Evolutionary conservation across 2,329 filamentous ascomycete species (phyloP).

Genomic region (Arthrobotrys megalospora): DNA sequence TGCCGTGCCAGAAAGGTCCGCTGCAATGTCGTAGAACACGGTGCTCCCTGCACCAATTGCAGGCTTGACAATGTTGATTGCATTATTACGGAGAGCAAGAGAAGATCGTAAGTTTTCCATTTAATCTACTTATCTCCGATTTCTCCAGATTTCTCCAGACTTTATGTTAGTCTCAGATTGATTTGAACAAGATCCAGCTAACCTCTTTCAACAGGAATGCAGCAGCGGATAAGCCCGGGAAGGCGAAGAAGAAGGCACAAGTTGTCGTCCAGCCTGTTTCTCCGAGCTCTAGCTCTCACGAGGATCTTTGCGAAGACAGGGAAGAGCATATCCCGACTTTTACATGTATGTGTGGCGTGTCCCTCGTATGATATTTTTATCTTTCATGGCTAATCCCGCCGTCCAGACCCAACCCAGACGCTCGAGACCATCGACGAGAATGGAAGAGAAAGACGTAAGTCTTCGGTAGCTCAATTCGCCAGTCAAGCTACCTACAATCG

Average conservation of each 20-base stretch:
- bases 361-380: constrained; percentile 4
- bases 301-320: constrained; percentile 52
- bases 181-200: constrained; percentile 2
- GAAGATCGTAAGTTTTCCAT: constrained; percentile 81
- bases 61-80: constrained; percentile 84
- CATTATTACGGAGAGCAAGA: constrained; percentile 83
- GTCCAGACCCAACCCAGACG: constrained; percentile 46
- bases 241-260: constrained; percentile 59
- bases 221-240: constrained; percentile 52
- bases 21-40: constrained; percentile 91
- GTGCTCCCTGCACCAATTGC: constrained; percentile 89
- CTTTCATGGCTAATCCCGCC: constrained; percentile 4
- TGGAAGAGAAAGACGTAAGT: constrained; percentile 44
- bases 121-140: neutral
- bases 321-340: constrained; percentile 59
- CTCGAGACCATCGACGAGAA: constrained; percentile 55
- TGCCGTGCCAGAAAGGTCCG: constrained; percentile 91
- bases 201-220: constrained; percentile 44
- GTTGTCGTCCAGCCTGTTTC: constrained; percentile 57
- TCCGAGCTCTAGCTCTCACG: constrained; percentile 57
- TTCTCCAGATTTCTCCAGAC: constrained; percentile 13
- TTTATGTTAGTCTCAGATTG: constrained; percentile 5
- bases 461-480: constrained; percentile 48
- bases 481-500: constrained; percentile 49
- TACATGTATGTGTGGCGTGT: constrained; percentile 46